Evolutionary conservation across 2,329 filamentous ascomycete genomes (phyloP), one percentile per base, ranked within the genome.

Genomic region (Colletotrichum tropicicola): DNA sequence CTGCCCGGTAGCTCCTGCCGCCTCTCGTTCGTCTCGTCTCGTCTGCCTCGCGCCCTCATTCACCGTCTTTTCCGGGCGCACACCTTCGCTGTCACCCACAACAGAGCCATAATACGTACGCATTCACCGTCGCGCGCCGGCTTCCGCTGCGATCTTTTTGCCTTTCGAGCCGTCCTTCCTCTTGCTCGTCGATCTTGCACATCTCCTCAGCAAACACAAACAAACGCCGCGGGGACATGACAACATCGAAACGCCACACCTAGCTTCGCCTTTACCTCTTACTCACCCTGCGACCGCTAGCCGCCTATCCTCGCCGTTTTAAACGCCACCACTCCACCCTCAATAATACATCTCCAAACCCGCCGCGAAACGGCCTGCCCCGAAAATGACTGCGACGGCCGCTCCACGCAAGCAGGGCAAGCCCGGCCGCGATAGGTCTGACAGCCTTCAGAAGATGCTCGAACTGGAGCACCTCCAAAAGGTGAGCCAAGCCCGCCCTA

Each of bases 381-480:
- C 37, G 25, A 56, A 13, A 47, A 68, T 68, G 66, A 49, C 58
- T 10, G 17, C 58, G 10, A 54, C 49, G 15, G 45, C 54, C 25
- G 32, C 44, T 55, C 44, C 41, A 41, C 48, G 32, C 28, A 55
- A 52, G 6, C 41, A 54, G 45, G 45, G 32, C 13, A 35, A 56
- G 27, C 54, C 48, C 21, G 47, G 23, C 8, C 43, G 37, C 32
- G 37, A 32, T 17, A 61, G 58, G 44, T 61, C 62, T 61, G 58
- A 62, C 51, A 87, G 82, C 73, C 82, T 89, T 68, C 81, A 87
- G 73, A 81, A 79, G 64, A 88, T 89, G 86, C 79, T 89, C 51
- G 85, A 88, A 69, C 75, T 89, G 54, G 87, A 89, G 72, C 86
- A 84, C 72, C 80, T 80, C 72, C 82, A 79, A 74, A 87, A 86